Evolutionary conservation across 1,139 yeast genomes (phyloP), one percentile per base, ranked within the genome.

Genomic region (Sugiyamaella japonica): DNA sequence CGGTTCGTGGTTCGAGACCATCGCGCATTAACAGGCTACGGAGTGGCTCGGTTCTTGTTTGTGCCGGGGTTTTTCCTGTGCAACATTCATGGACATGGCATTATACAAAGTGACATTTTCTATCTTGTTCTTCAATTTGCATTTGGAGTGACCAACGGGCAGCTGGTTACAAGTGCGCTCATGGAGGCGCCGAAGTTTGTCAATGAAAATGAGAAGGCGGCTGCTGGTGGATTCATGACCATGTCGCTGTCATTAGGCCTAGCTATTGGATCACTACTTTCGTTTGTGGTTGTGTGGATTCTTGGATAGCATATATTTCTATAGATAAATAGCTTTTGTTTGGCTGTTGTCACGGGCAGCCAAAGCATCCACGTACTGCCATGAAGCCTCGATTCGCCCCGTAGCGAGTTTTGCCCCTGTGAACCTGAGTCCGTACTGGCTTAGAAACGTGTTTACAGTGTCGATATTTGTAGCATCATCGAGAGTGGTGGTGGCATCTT

Each of bases 141-240:
- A 9, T 93, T 89, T 73, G 99, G 99, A 0, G 65, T 89, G 48
- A 82, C 96, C 7, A 90, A 89, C 66, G 99, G 99, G 3, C 96
- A 90, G 63, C 75, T 88, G 39, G 79, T 88, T 53, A 85, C 96
- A 5, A 81, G 90, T 23, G 80, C 90, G 55, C 87, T 91, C 70
- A 89, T 91, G 91, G 77, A 79, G 42, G 88, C 91, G 6, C 86
- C 91, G 0, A 79, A 77, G 34, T 75, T 72, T 13, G 78, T 74
- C 5, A 75, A 76, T 12, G 87, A 82, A 45, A 79, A 79, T 17
- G 95, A 89, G 66, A 85, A 84, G 68, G 90, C 88, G 61, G 97
- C 97, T 0, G 96, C 98, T 0, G 97, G 97, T 39, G 97, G 97
- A 2, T 87, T 90, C 68, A 86, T 95, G 55, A 83, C 89, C 1